These are phyloP conservation scores for Clitopilus hobsonii DNA, from an alignment of 768 basidiomycete genomes.

Conservation along the genomic window DNA sequence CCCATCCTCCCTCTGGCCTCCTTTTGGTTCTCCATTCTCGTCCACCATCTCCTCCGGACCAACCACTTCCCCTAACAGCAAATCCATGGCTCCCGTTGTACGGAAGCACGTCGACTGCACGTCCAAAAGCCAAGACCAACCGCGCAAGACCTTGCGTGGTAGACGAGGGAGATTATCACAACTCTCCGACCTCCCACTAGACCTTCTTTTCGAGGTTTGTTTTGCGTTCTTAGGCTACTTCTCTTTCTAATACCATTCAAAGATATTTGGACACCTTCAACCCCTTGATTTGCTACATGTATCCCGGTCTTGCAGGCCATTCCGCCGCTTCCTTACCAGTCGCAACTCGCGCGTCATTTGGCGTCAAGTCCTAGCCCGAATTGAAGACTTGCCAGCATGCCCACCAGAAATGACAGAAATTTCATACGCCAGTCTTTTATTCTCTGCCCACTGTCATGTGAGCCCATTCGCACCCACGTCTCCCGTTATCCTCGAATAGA, in stretches of 20 bases:
- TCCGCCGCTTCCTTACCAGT: conserved; percentile 36
- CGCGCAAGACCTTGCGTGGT: conserved; percentile 1
- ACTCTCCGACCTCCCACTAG: neutral
- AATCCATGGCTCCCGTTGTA: neutral
- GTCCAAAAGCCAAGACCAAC: neutral
- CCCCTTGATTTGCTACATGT: conserved; percentile 42
- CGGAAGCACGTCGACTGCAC: neutral
- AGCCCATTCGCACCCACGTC: conserved; percentile 9
- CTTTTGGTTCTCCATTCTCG: neutral
- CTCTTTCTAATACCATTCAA: neutral
- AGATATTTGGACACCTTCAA: conserved; percentile 38
- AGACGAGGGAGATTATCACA: neutral
- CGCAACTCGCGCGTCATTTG: conserved; percentile 35
- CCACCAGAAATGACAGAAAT: conserved; percentile 41
- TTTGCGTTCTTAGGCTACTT: neutral
- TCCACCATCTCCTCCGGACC: neutral
- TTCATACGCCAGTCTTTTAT: conserved; percentile 38
- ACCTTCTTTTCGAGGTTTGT: conserved; percentile 2
- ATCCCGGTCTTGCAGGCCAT: conserved; percentile 35
- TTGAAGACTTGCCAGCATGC: conserved; percentile 35
- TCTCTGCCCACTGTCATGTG: conserved; percentile 40
- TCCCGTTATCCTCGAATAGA: neutral
- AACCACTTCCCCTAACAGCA: neutral
- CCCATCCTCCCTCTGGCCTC: neutral
- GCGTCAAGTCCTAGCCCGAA: conserved; percentile 31